Evolutionary conservation across 345 rosid species (phyloP).

Genomic region (Reutealis trisperma): DNA sequence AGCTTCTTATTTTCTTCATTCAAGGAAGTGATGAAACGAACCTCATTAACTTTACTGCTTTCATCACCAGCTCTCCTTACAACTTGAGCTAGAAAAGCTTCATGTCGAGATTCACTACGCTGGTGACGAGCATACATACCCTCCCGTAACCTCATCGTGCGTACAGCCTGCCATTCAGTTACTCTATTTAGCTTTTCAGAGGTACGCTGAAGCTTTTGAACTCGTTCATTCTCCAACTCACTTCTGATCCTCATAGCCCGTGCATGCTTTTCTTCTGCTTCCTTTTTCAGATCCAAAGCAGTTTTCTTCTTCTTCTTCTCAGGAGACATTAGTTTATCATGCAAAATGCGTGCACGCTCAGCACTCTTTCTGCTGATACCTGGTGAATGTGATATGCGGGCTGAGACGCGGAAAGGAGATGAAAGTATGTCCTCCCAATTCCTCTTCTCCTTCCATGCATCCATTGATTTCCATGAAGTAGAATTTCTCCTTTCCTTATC

Average conservation of each 20-base stretch:
- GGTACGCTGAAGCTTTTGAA: slow-evolving; percentile 74
- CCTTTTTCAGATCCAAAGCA: slow-evolving; percentile 64
- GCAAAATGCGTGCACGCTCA: slow-evolving; percentile 68
- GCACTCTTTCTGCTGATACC: slow-evolving; percentile 66
- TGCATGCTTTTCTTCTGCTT: slow-evolving; percentile 78
- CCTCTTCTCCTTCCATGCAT: slow-evolving; percentile 85
- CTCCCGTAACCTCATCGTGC: slow-evolving; percentile 66
- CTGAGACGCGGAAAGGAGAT: slow-evolving; percentile 60
- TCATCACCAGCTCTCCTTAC: slow-evolving; percentile 86
- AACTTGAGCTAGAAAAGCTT: slow-evolving; percentile 78
- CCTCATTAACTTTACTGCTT: slow-evolving; percentile 83
- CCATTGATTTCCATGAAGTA: slow-evolving; percentile 59
- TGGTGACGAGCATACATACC: slow-evolving; percentile 80
- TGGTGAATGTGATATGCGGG: slow-evolving; percentile 64
- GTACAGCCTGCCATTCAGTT: slow-evolving; percentile 81
- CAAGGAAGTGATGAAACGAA: slow-evolving; percentile 76
- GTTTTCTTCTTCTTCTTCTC: slow-evolving; percentile 80
- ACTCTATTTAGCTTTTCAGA: slow-evolving; percentile 73
- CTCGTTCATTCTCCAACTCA: slow-evolving; percentile 74
- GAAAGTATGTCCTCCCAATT: slow-evolving; percentile 76
- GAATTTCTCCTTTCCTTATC: slow-evolving; percentile 60
- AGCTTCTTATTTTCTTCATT: slow-evolving; percentile 81
- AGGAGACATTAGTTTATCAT: slow-evolving; percentile 69
- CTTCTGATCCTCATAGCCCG: slow-evolving; percentile 72
- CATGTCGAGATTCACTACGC: slow-evolving; percentile 74